Percentiles rank a stretch among this genome's conserved stretches.
Evolutionary conservation across 31 red algal genomes (phyloP).

Genomic region (Bonnemaisonia californica): DNA sequence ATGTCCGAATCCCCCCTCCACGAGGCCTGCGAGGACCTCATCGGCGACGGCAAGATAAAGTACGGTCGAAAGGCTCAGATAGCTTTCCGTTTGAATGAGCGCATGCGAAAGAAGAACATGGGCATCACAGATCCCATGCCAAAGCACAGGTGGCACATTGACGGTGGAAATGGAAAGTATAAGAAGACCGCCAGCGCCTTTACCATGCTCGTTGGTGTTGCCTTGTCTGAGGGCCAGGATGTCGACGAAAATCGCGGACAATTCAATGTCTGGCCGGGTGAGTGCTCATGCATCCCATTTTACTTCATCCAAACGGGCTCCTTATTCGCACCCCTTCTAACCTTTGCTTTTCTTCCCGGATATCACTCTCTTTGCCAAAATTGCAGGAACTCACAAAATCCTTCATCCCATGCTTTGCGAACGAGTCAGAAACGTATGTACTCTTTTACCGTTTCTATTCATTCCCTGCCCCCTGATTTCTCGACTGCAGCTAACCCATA

Average conservation of each 20-base stretch:
- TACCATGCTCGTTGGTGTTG: constrained; percentile 60
- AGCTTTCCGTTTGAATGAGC: constrained; percentile 40
- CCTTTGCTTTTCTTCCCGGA: neutral
- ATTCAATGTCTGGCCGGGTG: constrained; percentile 67
- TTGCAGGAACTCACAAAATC: constrained; percentile 41
- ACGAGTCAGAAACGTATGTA: constrained; percentile 43
- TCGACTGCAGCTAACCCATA: too few relatives aligned
- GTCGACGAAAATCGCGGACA: constrained; percentile 72
- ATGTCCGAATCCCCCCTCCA: constrained; percentile 4
- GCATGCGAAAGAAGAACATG: constrained; percentile 6
- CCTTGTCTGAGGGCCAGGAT: constrained; percentile 40
- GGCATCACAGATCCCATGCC: constrained; percentile 22
- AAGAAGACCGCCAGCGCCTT: constrained; percentile 45
- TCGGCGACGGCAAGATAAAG: constrained; percentile 22
- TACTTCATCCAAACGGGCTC: neutral
- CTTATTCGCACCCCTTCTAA: too few relatives aligned
- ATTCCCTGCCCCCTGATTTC: too few relatives aligned
- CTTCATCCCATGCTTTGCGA: constrained; percentile 49
- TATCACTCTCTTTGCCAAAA: neutral
- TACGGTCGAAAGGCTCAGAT: constrained; percentile 35
- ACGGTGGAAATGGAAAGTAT: constrained; percentile 62
- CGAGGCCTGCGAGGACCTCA: constrained; percentile 44
- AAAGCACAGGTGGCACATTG: constrained; percentile 51
- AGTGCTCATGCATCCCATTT: neutral
- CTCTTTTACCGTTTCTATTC: too few relatives aligned